Conservation (phyloP, 441 rosid species). For the Croton laevigatus region DNA sequence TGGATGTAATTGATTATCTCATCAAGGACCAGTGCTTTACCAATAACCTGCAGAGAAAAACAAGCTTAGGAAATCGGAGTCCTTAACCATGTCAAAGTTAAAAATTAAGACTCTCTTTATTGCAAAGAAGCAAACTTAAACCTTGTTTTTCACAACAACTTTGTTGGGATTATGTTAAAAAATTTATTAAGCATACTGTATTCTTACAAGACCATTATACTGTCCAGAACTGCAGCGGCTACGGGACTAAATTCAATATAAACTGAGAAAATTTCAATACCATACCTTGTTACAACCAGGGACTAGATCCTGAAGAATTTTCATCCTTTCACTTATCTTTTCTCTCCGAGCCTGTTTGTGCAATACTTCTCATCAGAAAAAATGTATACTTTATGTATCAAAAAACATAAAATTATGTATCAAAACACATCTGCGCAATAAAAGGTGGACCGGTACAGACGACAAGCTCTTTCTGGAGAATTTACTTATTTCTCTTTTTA, state of each 20-base stretch:
- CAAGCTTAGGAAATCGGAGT: slow-evolving; percentile 17
- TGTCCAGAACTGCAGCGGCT: neutral
- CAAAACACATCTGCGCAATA: neutral
- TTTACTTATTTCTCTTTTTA: neutral
- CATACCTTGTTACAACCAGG: slow-evolving; percentile 88
- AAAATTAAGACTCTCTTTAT: neutral
- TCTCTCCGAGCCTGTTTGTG: slow-evolving; percentile 79
- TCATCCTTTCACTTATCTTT: slow-evolving; percentile 93
- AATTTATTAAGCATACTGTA: neutral
- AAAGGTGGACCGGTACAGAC: neutral
- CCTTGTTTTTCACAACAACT: neutral
- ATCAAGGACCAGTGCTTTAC: slow-evolving; percentile 83
- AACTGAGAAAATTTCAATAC: slow-evolving; percentile 9
- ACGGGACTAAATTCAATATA: neutral
- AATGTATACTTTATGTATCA: neutral
- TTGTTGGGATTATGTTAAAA: neutral
- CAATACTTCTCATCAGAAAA: slow-evolving; percentile 28
- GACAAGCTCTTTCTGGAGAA: neutral
- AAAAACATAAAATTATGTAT: neutral
- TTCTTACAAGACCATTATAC: neutral
- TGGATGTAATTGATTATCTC: slow-evolving; percentile 91
- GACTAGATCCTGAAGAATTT: slow-evolving; percentile 81
- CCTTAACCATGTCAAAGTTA: neutral
- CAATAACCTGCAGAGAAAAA: slow-evolving; percentile 57
- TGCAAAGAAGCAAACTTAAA: slow-evolving; percentile 1